Evolutionary conservation across 176 grass and related monocot species (phyloP).

Genomic region (Alopecurus myosuroides): DNA sequence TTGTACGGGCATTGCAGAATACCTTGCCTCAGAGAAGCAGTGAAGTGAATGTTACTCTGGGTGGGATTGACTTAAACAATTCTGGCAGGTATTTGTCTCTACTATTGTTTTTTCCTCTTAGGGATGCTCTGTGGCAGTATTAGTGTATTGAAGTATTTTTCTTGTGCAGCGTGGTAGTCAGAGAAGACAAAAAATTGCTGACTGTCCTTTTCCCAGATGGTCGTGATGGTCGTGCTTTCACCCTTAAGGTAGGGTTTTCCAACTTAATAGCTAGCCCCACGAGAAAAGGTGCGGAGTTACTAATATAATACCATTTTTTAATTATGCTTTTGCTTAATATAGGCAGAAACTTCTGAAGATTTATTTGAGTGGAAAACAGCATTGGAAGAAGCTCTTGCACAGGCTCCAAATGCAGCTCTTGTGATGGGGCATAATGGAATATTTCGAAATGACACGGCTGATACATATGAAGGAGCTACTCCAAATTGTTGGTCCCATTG

Average conservation of each 20-base stretch:
- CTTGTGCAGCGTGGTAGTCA: constrained; percentile 83
- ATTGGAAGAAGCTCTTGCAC: constrained; percentile 91
- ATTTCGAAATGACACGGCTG: constrained; percentile 83
- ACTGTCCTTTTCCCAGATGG: constrained; percentile 99
- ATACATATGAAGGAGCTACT: constrained; percentile 76
- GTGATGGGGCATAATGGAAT: constrained; percentile 99
- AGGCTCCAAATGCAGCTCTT: constrained; percentile 99
- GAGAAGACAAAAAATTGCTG: constrained; percentile 96
- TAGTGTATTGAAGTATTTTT: constrained; percentile 13
- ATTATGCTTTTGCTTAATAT: background rate
- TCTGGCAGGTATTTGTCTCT: constrained; percentile 83
- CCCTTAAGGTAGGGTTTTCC: constrained; percentile 63
- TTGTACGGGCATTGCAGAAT: constrained; percentile 53
- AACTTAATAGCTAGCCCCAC: background rate
- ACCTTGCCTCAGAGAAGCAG: constrained; percentile 89
- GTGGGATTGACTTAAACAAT: constrained; percentile 99
- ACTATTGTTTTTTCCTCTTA: background rate
- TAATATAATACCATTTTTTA: background rate
- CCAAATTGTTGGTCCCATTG: constrained; percentile 69
- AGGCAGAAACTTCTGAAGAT: constrained; percentile 94
- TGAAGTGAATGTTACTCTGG: constrained; percentile 90
- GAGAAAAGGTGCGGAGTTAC: background rate
- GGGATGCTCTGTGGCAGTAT: background rate
- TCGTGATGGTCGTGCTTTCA: constrained; percentile 97
- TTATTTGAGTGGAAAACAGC: constrained; percentile 99